phyloP scores from a whole-genome alignment of 2,329 filamentous ascomycete genomes.

The Shiraia sp. region DNA sequence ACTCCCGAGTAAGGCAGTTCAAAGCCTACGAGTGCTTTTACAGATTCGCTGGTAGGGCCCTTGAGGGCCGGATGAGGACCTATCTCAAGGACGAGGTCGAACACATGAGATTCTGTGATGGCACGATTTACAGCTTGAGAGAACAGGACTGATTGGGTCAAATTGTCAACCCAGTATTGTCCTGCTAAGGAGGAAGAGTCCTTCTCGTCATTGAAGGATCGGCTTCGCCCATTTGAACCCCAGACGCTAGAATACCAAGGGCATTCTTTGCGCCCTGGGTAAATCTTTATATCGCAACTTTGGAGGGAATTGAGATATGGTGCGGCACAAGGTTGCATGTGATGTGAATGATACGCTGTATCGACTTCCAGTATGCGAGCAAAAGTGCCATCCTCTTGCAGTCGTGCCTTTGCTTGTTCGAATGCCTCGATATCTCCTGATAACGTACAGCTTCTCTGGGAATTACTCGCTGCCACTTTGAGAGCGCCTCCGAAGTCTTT shows the following conservation, averaged over 20 bases:
- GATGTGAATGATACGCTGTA: constrained; percentile 49
- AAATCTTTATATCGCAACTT: neutral
- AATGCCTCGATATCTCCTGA: constrained; percentile 48
- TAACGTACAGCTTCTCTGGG: constrained; percentile 38
- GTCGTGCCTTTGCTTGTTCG: constrained; percentile 28
- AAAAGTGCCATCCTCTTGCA: constrained; percentile 45
- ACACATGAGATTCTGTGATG: neutral
- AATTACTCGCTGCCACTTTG: constrained; percentile 10
- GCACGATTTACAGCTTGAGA: neutral
- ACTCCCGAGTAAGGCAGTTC: neutral
- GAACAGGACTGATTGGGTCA: constrained; percentile 3
- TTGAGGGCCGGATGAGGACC: constrained; percentile 52
- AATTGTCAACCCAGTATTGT: neutral
- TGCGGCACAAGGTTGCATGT: constrained; percentile 10
- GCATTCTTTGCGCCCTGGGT: too few species aligned
- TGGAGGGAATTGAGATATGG: constrained; percentile 1
- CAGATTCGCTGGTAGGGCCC: constrained; percentile 3
- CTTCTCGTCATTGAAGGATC: constrained; percentile 6
- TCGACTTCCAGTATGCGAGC: constrained; percentile 46
- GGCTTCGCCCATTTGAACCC: too few species aligned
- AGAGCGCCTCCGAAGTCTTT: neutral
- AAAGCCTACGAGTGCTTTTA: neutral
- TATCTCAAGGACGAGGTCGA: constrained; percentile 41
- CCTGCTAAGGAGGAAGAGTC: constrained; percentile 7
- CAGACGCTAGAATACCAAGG: too few species aligned